These are phyloP conservation scores for Colletotrichum sidae DNA, from an alignment of 2,329 filamentous ascomycete genomes.

Conservation along the genomic window DNA sequence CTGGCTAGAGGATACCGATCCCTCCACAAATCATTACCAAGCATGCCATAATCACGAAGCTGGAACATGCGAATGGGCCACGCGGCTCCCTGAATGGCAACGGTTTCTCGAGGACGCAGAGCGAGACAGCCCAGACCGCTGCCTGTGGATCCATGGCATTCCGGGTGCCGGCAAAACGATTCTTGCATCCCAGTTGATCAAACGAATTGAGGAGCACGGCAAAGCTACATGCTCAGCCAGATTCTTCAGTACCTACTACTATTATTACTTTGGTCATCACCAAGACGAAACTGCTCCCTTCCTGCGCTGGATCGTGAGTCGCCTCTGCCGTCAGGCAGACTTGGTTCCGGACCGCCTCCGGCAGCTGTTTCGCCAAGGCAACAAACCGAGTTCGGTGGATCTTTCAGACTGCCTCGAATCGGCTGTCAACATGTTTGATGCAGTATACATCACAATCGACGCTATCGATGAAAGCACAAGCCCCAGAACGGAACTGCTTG, in stretches of 20 bases:
- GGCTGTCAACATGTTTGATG: fast-evolving
- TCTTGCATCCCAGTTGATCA: background rate
- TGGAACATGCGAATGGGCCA: conserved; percentile 8
- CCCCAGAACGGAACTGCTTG: background rate
- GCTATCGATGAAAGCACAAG: conserved; percentile 15
- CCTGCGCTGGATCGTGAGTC: background rate
- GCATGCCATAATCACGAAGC: background rate
- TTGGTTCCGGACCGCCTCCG: background rate
- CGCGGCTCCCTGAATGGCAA: background rate
- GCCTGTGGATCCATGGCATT: conserved; percentile 8
- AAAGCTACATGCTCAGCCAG: fast-evolving
- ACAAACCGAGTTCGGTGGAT: fast-evolving
- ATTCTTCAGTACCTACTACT: background rate
- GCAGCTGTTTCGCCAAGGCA: background rate
- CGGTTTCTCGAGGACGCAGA: background rate
- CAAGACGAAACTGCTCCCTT: background rate
- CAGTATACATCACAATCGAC: fast-evolving
- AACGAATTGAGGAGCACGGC: fast-evolving
- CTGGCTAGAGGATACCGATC: conserved; percentile 1
- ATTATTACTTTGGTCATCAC: background rate
- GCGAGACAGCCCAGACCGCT: background rate
- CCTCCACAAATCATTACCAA: background rate
- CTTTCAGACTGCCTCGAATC: background rate
- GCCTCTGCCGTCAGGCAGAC: background rate
- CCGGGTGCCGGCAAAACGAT: conserved; percentile 12